Evolutionary conservation across 139 green algal genomes (phyloP).

Genomic region (Chlamydomonas sp.): DNA sequence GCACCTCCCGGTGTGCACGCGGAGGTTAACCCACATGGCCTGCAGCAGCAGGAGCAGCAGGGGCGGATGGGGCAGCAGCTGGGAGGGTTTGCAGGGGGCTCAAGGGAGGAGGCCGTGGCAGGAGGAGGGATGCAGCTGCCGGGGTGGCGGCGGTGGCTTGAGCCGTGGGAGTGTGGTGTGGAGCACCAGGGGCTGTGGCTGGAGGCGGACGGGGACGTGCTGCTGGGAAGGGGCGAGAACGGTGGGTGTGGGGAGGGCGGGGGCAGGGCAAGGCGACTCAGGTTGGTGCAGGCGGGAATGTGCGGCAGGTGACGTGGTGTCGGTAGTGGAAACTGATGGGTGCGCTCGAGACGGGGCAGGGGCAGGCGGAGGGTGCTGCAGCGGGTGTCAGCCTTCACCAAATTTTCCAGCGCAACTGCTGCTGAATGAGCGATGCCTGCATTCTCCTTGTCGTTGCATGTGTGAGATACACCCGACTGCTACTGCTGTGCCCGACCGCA

Average conservation of each 20-base stretch:
- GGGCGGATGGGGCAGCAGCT: too few species aligned
- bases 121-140: too few species aligned
- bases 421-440: too few species aligned
- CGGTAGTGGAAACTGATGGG: too few species aligned
- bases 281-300: neutral
- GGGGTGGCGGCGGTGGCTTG: neutral
- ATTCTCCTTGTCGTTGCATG: too few species aligned
- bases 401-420: too few species aligned
- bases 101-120: neutral
- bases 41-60: neutral
- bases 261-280: neutral
- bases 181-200: conserved; percentile 32
- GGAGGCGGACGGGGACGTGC: conserved; percentile 35
- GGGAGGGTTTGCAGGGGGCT: too few species aligned
- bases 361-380: too few species aligned
- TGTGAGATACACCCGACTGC: too few species aligned
- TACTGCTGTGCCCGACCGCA: neutral
- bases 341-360: too few species aligned
- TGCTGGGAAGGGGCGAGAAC: conserved; percentile 50
- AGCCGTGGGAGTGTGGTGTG: neutral
- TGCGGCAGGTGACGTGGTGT: too few species aligned
- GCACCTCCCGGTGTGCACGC: neutral
- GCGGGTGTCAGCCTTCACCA: too few species aligned
- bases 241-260: conserved; percentile 13
- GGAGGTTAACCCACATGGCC: neutral